Percentiles rank a stretch among this genome's conserved stretches.
phyloP scores from a whole-genome alignment of 257 asterid species.

The Jasminum sambac region DNA sequence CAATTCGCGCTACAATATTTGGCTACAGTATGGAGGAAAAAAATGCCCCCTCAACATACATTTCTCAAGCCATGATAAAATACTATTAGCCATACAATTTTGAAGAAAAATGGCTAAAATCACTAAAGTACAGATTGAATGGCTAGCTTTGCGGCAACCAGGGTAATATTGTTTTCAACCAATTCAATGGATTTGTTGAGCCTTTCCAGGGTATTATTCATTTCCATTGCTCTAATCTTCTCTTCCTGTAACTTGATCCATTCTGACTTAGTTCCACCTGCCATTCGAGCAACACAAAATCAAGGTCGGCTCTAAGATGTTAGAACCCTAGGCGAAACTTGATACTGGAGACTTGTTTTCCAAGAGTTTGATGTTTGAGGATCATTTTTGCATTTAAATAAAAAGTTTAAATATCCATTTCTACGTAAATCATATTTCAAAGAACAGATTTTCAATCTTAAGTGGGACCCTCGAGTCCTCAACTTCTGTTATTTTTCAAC shows the following conservation, averaged over 20 bases:
- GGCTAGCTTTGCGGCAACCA: conserved; percentile 60
- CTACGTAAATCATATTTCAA: too few relatives aligned
- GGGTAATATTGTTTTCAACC: conserved; percentile 38
- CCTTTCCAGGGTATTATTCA: conserved; percentile 62
- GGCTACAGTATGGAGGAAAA: background rate
- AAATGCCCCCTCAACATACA: background rate
- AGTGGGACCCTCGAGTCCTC: too few relatives aligned
- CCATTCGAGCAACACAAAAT: conserved; percentile 4
- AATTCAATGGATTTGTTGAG: conserved; percentile 44
- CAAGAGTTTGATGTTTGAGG: too few relatives aligned
- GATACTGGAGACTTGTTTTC: too few relatives aligned
- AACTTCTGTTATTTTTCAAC: too few relatives aligned
- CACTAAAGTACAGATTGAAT: conserved; percentile 52
- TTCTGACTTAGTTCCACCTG: conserved; percentile 18
- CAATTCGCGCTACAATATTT: background rate
- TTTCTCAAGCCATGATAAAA: background rate
- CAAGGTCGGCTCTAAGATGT: background rate
- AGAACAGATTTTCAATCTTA: too few relatives aligned
- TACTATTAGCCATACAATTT: background rate
- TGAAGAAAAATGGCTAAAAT: background rate
- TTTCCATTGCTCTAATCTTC: conserved; percentile 64
- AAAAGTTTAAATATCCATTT: too few relatives aligned
- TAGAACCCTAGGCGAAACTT: too few relatives aligned
- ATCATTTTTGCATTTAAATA: too few relatives aligned
- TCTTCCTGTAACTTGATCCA: conserved; percentile 53